Base-by-base conservation (phyloP, 2,329 filamentous ascomycete genomes). In the Pseudogymnoascus sp. region DNA sequence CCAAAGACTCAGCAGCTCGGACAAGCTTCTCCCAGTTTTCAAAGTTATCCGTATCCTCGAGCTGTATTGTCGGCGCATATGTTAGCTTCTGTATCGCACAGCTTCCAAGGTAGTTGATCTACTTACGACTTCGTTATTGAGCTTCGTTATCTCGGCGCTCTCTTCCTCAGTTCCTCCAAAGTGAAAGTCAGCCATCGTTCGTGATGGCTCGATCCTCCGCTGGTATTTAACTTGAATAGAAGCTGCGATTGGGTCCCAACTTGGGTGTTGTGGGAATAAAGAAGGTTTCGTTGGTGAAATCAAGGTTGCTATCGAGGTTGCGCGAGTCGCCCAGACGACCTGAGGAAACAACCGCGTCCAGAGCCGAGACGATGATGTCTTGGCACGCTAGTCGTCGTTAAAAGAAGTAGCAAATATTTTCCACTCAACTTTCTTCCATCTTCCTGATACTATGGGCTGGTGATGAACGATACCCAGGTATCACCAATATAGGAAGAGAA, bases 21-120 rank as follows among this genome's bases (percentile, higher is more conserved):
- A 97, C 87, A 63, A 97, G 85, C 75, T 91, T 93, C 77, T 97
- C 93, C 95, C 95, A 99, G 66, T 85, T 84, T 70, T 97, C 93
- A 72, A 96, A 97, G 73, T 91, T 93, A 75, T 99, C 95, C 11
- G 91, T 84, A 69, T 96, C 90, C 69, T 73, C 72, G 34, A 72
- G 68, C 71, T 72, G 62, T 53, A 59, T 44, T 66, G 16, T 62
- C 64, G 40, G 50, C 31, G 40, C 60, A 63, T 42, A 8, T 21
- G 31, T 71, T 25, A 70, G 69, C 46, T 64, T 63, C 18, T 11
- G 44, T 12, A 40, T 21, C 34, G 12, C 59, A 31, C 42, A 12
- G 37, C 12, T 31, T 12, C 5, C 40, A n/a, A 40, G 11, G 25
- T 7, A 25, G 11, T n/a, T 61, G 12, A 37, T 64, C 28, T 59